Base-by-base conservation (phyloP, 176 grass and related monocot genomes). In the Pontederia paniculata region DNA sequence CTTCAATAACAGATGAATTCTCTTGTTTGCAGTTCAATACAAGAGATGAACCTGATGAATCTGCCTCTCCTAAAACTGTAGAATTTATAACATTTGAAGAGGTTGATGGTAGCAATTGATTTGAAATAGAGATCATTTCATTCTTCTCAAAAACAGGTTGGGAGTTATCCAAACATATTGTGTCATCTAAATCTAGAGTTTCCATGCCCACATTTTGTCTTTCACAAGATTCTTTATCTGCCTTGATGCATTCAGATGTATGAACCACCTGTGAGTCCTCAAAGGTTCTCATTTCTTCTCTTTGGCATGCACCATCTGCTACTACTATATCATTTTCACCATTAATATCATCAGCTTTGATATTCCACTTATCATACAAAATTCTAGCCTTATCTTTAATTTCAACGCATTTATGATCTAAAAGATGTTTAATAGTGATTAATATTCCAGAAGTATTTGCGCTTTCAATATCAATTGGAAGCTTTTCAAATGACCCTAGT, bases 341-440 rank as follows among this genome's bases (percentile, higher is more conserved):
- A 23, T 17, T 49, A 67, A 7, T 25, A 55, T 61, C 55, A 53
- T 65, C 56, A 20, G 15, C 65, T 57, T 52, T 9, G 6, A 12
- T 21, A 14, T 17, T 51, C 86, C 81, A 89, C 70, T 77, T 89
- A 48, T 78, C 67, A 50, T 28, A 58, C 16, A 89, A 65, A 1
- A 48, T 17, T 66, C 45, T 62, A 9, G 86, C 86, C 55, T 73
- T 89, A 63, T 81, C 71, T 25, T 62, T 89, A 54, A 89, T 76
- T 13, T 60, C 9, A 17, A 45, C 15, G 62, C 71, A 81, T 31
- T 23, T 21, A 21, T 84, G 81, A 58, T 25, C 12, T 73, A 81
- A 23, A 9, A 89, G 81, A 23, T 66, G 50, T 16, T 50, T 50
- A 63, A 84, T 75, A 66, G 77, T 81, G 57, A 42, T 21, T 23